Evolutionary conservation across 345 rosid genomes (phyloP).

Genomic region (Lepidium sativum): DNA sequence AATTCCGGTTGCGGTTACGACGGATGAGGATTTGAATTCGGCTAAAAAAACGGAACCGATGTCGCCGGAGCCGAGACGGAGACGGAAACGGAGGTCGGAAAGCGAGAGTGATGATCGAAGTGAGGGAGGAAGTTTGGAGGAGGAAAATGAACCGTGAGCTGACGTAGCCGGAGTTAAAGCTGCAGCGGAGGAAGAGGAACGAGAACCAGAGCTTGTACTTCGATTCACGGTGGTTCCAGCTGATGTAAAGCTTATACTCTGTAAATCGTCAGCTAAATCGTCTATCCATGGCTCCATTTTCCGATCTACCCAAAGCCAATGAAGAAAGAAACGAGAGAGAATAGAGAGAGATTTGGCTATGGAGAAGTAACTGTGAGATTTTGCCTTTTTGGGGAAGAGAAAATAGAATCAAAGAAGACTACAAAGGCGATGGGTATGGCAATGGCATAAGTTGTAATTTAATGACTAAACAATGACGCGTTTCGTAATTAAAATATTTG

Average conservation of each 20-base stretch:
- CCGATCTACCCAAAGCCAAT: neutral
- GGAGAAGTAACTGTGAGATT: slow-evolving; percentile 19
- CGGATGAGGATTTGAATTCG: slow-evolving; percentile 40
- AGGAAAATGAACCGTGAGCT: slow-evolving; percentile 57
- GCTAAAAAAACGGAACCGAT: slow-evolving; percentile 87
- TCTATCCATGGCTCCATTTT: slow-evolving; percentile 69
- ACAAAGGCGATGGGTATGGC: neutral
- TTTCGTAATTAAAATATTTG: slow-evolving; percentile 1
- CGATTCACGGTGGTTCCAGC: slow-evolving; percentile 56
- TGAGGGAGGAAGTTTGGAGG: slow-evolving; percentile 34
- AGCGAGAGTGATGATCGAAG: slow-evolving; percentile 45
- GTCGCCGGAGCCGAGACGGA: slow-evolving; percentile 88
- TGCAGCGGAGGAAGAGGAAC: slow-evolving; percentile 61
- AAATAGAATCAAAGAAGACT: slow-evolving; percentile 8
- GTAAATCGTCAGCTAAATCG: slow-evolving; percentile 79
- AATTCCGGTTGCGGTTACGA: slow-evolving; percentile 5
- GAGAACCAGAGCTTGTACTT: slow-evolving; percentile 63
- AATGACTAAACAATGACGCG: neutral
- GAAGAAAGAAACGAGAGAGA: neutral
- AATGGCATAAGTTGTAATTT: slow-evolving; percentile 21
- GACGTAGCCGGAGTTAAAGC: slow-evolving; percentile 63
- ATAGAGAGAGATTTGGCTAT: neutral
- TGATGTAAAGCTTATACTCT: slow-evolving; percentile 79
- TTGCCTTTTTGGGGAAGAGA: slow-evolving; percentile 14
- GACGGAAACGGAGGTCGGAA: slow-evolving; percentile 67